Evolutionary conservation across 768 basidiomycete genomes (phyloP), one percentile per base, ranked within the genome.

Genomic region (Xerocomus brunneocitrinus): DNA sequence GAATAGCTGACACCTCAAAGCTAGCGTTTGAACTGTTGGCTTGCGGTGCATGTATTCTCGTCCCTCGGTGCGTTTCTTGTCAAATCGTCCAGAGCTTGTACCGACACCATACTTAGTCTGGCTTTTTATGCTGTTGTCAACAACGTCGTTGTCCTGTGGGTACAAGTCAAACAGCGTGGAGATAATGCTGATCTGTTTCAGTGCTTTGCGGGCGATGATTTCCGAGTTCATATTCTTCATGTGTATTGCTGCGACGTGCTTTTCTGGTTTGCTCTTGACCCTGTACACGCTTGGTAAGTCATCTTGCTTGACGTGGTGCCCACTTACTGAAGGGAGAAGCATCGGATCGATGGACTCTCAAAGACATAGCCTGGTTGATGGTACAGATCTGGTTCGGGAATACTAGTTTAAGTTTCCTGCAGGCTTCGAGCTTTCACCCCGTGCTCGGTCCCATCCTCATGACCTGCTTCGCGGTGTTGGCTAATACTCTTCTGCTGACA

Each of bases 301-400:
- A 24, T 5, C 10, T 42, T 35, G 19, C 4, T 28, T 35, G 19
- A 46, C 28, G 9, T 19, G 9, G 30, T 44, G 14, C n/a, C 71
- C 73, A 65, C 9, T 60, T 53, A 61, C 62, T 61, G 19, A 66
- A 46, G 13, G 40, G 35, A 44, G 27, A 76, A 72, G 70, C 60
- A 44, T 64, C 67, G 42, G 58, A 55, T 35, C 55, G 30, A 32
- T 68, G 69, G 69, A 50, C 50, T 47, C 38, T 67, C 24, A 80
- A 75, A 57, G 69, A 76, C 12, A 91, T 91, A 47, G 80, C 85
- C 0, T 93, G 90, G 90, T 69, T 92, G 9, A 85, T 92, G 84
- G 78, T 88, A 3, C 85, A 91, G 54, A 89, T 92, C 30, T 91
- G 90, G 89, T 90, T 91, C 55, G 89, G 89, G 0, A 88, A 86